These are phyloP conservation scores for Pharnaceum exiguum DNA, from an alignment of 148 eudicot species.

Conservation along the genomic window DNA sequence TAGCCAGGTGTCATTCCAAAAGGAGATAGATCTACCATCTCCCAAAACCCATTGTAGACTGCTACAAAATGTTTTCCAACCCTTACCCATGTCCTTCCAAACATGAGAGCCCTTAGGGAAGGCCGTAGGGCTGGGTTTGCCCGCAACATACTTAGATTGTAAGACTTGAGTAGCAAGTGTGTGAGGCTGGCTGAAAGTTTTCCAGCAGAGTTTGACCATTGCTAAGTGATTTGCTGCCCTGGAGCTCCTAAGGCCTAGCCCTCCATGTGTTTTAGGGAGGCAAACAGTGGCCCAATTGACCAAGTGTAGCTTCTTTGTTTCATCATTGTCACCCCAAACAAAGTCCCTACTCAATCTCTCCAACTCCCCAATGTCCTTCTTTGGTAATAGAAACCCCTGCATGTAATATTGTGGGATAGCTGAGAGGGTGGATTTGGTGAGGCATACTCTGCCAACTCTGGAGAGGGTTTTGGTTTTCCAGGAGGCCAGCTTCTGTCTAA, in stretches of 20 bases:
- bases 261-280: background rate
- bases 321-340: background rate
- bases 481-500: background rate
- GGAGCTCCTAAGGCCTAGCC: background rate
- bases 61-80: too few species aligned
- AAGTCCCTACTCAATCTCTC: background rate
- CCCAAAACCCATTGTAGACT: too few species aligned
- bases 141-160: too few species aligned
- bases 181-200: too few species aligned
- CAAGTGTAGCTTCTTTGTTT: background rate
- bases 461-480: background rate
- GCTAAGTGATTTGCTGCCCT: background rate
- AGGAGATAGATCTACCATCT: too few species aligned
- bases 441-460: background rate
- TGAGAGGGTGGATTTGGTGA: background rate
- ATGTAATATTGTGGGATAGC: background rate
- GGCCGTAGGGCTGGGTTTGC: too few species aligned
- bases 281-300: background rate
- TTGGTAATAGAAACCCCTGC: background rate
- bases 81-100: too few species aligned
- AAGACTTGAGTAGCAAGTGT: too few species aligned
- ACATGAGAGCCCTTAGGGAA: too few species aligned
- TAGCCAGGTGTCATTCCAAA: too few species aligned
- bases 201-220: background rate
- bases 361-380: background rate